A percentile compares a stretch with the other conserved stretches of the same genome.
phyloP scores from a whole-genome alignment of 2,329 filamentous ascomycete species.

The Sporothrix pallida region DNA sequence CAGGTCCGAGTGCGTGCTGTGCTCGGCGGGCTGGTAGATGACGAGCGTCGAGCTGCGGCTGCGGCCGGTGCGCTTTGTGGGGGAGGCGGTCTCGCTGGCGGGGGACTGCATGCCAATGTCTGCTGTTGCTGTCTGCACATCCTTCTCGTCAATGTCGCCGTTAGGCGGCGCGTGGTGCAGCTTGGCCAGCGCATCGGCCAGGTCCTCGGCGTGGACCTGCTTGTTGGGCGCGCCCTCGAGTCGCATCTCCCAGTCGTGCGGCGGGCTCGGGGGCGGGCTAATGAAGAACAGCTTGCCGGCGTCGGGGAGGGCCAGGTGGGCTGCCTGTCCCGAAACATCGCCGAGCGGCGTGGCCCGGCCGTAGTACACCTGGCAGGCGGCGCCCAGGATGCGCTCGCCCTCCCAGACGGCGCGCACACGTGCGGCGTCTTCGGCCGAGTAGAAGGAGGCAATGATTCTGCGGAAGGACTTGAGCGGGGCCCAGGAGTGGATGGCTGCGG shows the following conservation, averaged over 20 bases:
- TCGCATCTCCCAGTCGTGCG: slow-evolving; percentile 71
- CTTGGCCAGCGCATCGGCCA: slow-evolving; percentile 69
- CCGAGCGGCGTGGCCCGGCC: slow-evolving; percentile 66
- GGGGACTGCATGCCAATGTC: slow-evolving; percentile 44
- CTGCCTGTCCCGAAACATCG: slow-evolving; percentile 43
- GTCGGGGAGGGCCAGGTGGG: slow-evolving; percentile 68
- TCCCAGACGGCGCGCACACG: slow-evolving; percentile 75
- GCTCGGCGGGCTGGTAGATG: slow-evolving; percentile 67
- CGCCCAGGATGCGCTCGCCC: slow-evolving; percentile 73
- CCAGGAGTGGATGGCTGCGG: slow-evolving; percentile 78
- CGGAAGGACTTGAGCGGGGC: slow-evolving; percentile 82
- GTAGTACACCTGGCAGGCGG: slow-evolving; percentile 72
- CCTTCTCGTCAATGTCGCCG: slow-evolving; percentile 41
- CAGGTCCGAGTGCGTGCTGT: slow-evolving; percentile 60
- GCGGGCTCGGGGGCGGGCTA: slow-evolving; percentile 70
- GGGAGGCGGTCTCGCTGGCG: slow-evolving; percentile 46
- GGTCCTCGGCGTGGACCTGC: slow-evolving; percentile 70
- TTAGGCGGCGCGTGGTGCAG: slow-evolving; percentile 54
- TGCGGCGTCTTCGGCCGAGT: slow-evolving; percentile 70
- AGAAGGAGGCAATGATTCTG: slow-evolving; percentile 81
- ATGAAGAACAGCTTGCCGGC: slow-evolving; percentile 77
- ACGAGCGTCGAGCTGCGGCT: slow-evolving; percentile 67
- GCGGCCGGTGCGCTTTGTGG: slow-evolving; percentile 45
- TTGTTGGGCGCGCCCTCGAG: slow-evolving; percentile 74
- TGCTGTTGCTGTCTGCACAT: slow-evolving; percentile 38